phyloP scores from a whole-genome alignment of 306 rosid genomes.

The Biancaea sappan region DNA sequence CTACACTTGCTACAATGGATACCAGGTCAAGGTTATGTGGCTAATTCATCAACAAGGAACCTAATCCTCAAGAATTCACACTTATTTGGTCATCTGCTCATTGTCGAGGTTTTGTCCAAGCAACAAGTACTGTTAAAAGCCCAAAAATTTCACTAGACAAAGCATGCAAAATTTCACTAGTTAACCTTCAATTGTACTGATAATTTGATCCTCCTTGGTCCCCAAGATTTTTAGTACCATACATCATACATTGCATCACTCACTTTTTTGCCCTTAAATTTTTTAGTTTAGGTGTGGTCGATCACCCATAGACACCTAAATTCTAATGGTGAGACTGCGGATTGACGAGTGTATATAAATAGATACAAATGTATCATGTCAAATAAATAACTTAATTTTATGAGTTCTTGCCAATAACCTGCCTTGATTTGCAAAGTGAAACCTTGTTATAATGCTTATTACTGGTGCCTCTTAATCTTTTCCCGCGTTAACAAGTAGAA shows the following conservation, averaged over 20 bases:
- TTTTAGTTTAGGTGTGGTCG: not conserved
- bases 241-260: conserved; percentile 11
- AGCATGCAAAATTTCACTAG: conserved; percentile 26
- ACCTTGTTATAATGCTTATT: conserved; percentile 11
- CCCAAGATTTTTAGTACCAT: not conserved
- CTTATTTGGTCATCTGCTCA: conserved; percentile 78
- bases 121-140: conserved; percentile 54
- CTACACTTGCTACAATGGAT: conserved; percentile 82
- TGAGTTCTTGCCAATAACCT: conserved; percentile 11
- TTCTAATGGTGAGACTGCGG: not conserved
- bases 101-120: conserved; percentile 79
- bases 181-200: conserved; percentile 13
- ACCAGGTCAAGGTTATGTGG: conserved; percentile 81
- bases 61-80: conserved; percentile 83
- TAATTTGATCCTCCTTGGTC: not conserved
- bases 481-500: not conserved
- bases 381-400: not conserved
- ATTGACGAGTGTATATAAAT: conserved; percentile 26
- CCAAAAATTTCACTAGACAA: conserved; percentile 29
- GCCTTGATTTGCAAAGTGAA: conserved; percentile 5
- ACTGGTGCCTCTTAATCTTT: not conserved
- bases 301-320: conserved; percentile 2
- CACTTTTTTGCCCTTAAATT: not conserved
- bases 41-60: conserved; percentile 80
- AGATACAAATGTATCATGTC: conserved; percentile 6